A percentile compares a stretch with the other conserved stretches of the same genome.
phyloP scores from a whole-genome alignment of 306 rosid genomes.

The Quercus gilva region DNA sequence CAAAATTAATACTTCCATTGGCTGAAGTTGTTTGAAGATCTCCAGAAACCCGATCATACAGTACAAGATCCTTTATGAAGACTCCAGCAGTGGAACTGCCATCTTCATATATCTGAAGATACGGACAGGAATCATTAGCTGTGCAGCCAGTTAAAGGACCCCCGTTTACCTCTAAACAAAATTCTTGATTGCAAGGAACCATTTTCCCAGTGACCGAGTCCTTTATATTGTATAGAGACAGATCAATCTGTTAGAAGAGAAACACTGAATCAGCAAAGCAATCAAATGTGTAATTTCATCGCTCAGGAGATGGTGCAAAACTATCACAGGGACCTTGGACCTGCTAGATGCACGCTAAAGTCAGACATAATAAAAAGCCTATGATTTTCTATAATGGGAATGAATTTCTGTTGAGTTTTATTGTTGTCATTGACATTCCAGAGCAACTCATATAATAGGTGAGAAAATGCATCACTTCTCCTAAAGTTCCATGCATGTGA shows the following conservation, averaged over 20 bases:
- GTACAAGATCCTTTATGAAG: conserved; percentile 70
- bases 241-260: conserved; percentile 54
- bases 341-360: no score
- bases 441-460: no score
- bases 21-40: conserved; percentile 78
- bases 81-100: conserved; percentile 97
- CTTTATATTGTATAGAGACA: conserved; percentile 67
- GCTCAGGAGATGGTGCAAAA: no score
- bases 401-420: no score
- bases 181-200: conserved; percentile 66
- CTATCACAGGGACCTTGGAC: no score
- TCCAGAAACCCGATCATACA: conserved; percentile 81
- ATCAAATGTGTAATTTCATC: neutral
- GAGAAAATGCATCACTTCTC: no score
- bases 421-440: no score
- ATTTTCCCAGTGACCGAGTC: conserved; percentile 70
- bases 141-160: conserved; percentile 75
- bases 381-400: no score
- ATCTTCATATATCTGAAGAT: conserved; percentile 90
- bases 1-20: conserved; percentile 85
- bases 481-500: no score
- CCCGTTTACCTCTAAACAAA: conserved; percentile 75
- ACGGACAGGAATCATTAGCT: conserved; percentile 69
- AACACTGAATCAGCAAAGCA: neutral
- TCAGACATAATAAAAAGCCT: no score